These are phyloP conservation scores for Geranomyces variabilis DNA, from an alignment of 192 early-diverging fungal species.

Conservation along the genomic window DNA sequence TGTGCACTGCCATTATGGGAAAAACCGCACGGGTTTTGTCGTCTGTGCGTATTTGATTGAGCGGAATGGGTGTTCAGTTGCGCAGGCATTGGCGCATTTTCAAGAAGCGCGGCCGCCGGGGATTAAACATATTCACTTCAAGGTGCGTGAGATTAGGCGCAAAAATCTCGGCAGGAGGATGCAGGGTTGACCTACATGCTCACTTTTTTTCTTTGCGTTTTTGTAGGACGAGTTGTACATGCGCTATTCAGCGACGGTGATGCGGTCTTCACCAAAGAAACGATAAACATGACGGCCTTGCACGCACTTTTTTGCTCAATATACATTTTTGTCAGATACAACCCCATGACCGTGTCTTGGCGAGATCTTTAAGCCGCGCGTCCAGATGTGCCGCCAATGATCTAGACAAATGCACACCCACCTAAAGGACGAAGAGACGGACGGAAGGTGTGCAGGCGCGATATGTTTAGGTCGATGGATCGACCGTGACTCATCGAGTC, in stretches of 20 bases:
- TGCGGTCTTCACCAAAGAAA: conserved; percentile 22
- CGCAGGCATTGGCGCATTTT: conserved; percentile 23
- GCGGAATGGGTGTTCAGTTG: conserved; percentile 2
- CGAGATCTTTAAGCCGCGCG: too few species aligned
- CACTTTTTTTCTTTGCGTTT: background rate
- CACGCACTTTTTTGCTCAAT: too few species aligned
- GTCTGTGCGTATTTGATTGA: conserved; percentile 34
- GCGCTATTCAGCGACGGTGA: conserved; percentile 22
- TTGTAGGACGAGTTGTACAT: conserved; percentile 36
- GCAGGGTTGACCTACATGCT: background rate
- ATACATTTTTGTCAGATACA: too few species aligned
- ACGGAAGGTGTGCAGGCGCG: too few species aligned
- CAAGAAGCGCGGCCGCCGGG: conserved; percentile 33
- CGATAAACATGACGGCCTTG: background rate
- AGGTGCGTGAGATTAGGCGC: background rate
- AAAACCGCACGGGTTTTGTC: conserved; percentile 38
- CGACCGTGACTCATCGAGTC: too few species aligned
- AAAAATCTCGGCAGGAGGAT: background rate
- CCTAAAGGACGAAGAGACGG: too few species aligned
- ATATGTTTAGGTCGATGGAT: too few species aligned
- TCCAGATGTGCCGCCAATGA: too few species aligned
- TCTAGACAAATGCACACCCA: too few species aligned
- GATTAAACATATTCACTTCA: conserved; percentile 37
- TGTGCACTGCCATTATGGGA: conserved; percentile 39
- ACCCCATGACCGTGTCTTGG: too few species aligned